phyloP scores from a whole-genome alignment of 768 basidiomycete genomes.

The Agaricus blazei region DNA sequence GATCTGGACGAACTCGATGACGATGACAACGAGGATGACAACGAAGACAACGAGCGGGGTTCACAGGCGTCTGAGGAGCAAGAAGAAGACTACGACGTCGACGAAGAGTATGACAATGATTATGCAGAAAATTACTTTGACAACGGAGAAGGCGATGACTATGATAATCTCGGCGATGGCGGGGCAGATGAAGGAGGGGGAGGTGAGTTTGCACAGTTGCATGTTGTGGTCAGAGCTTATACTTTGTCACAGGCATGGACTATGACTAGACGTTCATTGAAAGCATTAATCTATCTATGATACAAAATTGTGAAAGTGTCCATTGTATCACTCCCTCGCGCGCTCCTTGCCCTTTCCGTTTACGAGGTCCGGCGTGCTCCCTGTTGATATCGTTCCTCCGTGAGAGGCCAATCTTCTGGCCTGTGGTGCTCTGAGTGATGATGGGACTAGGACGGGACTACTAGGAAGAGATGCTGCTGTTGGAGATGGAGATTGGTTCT shows the following conservation, averaged over 20 bases:
- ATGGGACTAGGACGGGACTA: slow-evolving; percentile 22
- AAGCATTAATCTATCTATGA: slow-evolving; percentile 2
- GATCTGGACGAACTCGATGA: slow-evolving; percentile 68
- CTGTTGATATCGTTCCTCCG: slow-evolving; percentile 15
- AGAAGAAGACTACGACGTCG: slow-evolving; percentile 80
- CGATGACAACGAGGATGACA: slow-evolving; percentile 64
- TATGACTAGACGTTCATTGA: slow-evolving; percentile 6
- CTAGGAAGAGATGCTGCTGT: slow-evolving; percentile 29
- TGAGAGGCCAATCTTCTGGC: slow-evolving; percentile 27
- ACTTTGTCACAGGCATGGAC: slow-evolving; percentile 5
- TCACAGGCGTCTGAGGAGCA: slow-evolving; percentile 60
- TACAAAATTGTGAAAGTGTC: not conserved
- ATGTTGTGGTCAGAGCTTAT: not conserved
- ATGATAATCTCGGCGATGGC: slow-evolving; percentile 71
- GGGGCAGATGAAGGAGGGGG: slow-evolving; percentile 67
- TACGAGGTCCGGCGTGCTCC: slow-evolving; percentile 30
- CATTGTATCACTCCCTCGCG: slow-evolving; percentile 10
- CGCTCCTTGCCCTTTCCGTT: slow-evolving; percentile 26
- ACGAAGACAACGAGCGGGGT: slow-evolving; percentile 66
- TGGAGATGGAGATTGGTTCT: slow-evolving; percentile 20
- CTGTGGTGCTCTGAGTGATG: slow-evolving; percentile 11
- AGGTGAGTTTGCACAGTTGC: slow-evolving; percentile 6
- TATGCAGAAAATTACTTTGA: slow-evolving; percentile 91
- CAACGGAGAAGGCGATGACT: slow-evolving; percentile 79
- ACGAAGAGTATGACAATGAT: slow-evolving; percentile 90